A percentile compares a stretch with the other conserved stretches of the same genome.
phyloP scores from a whole-genome alignment of 176 grass and related monocot genomes.

The Poa pratensis region DNA sequence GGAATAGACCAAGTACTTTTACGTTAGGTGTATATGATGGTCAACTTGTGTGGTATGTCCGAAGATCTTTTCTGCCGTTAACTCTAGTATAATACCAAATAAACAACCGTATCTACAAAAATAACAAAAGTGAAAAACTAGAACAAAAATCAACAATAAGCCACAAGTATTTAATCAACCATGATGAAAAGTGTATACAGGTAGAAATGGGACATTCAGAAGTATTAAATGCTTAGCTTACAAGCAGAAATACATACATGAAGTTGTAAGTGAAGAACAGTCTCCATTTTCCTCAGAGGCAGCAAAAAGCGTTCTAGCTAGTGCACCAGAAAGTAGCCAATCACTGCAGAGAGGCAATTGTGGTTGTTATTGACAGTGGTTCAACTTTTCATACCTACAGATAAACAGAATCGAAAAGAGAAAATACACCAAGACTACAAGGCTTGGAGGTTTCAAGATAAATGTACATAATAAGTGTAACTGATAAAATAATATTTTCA shows the following conservation, averaged over 20 bases:
- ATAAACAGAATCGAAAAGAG: conserved; percentile 14
- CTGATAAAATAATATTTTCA: background rate
- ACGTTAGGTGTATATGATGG: background rate
- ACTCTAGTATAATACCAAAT: background rate
- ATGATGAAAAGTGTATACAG: background rate
- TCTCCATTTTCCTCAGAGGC: conserved; percentile 64
- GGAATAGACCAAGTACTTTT: background rate
- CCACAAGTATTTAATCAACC: conserved; percentile 6
- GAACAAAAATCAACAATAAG: background rate
- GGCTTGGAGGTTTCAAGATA: background rate
- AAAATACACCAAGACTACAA: conserved; percentile 32
- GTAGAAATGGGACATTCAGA: conserved; percentile 8
- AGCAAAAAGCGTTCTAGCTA: conserved; percentile 76
- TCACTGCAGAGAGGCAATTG: conserved; percentile 55
- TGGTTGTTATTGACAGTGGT: background rate
- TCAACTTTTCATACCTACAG: conserved; percentile 24
- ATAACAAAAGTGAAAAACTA: conserved; percentile 22
- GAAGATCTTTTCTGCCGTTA: background rate
- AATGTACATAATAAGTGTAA: background rate
- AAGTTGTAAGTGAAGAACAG: conserved; percentile 66
- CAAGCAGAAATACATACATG: conserved; percentile 65
- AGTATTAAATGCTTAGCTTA: background rate
- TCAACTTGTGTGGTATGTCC: background rate
- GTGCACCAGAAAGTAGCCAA: conserved; percentile 82
- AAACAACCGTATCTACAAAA: background rate